Evolutionary conservation across 2,329 filamentous ascomycete genomes (phyloP), one percentile per base, ranked within the genome.

Genomic region (Botrytis porri): DNA sequence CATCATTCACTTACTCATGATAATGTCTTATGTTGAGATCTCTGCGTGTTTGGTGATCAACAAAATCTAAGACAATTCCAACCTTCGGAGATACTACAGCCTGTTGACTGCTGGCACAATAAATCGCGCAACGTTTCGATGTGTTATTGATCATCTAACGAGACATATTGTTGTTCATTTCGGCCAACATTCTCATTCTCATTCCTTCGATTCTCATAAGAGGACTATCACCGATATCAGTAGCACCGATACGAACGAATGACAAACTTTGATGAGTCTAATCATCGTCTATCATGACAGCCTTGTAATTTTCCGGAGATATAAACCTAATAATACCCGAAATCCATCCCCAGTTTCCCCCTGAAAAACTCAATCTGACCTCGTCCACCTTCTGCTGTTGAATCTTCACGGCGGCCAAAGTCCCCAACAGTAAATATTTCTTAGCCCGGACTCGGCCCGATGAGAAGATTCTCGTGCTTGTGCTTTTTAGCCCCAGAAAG

Each of bases 321-420:
- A 66, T 43, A 66, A 59, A 18, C 61, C 39, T 66, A 59, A 66
- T 66, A 71, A 65, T 43, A 25, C 61, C 70, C 70, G 70, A 66
- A 45, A 54, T 57, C 48, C 37, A 29, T 57, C 37, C 37, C 69
- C 69, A 71, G 37, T 54, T 65, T 32, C 35, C 61, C 69, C 61
- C 35, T 59, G 70, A 10, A 65, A 66, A 71, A 41, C 37, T 41
- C 37, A 57, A 54, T 67, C 64, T 41, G 35, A 67, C 32, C 48
- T 57, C 37, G 65, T 57, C 45, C 45, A 66, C 64, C 64, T 67
- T 35, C 18, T 32, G 35, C 43, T 51, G 25, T 67, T 32, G 65
- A 54, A 41, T 43, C n/a, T 59, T n/a, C 59, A 48, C 20, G 20
- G 48, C 20, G 60, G 32, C n/a, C 60, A 63, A 48, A 39, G 14